These are phyloP conservation scores for Persicaria maculosa DNA, from an alignment of 148 eudicot species.

Conservation along the genomic window DNA sequence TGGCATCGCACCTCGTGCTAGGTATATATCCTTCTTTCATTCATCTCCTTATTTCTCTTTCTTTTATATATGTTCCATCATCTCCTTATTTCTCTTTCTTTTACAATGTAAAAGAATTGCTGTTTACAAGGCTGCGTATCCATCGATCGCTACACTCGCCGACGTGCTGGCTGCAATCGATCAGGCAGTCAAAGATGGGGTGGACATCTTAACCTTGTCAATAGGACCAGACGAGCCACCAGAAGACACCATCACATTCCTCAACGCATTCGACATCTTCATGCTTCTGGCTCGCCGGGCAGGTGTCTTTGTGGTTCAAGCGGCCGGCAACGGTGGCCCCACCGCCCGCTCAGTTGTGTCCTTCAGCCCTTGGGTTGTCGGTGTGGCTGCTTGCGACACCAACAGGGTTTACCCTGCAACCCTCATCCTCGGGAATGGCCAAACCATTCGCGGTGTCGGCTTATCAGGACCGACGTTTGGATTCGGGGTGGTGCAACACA, in stretches of 20 bases:
- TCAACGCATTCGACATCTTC: constrained; percentile 73
- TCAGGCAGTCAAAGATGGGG: constrained; percentile 88
- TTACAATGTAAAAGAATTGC: constrained; percentile 49
- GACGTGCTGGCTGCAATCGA: constrained; percentile 92
- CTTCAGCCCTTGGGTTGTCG: constrained; percentile 88
- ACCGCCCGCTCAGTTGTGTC: constrained; percentile 54
- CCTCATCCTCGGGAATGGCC: constrained; percentile 67
- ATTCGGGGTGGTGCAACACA: constrained; percentile 45
- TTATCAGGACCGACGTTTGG: constrained; percentile 55
- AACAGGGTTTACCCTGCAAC: constrained; percentile 58
- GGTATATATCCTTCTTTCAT: constrained; percentile 27
- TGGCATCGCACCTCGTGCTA: constrained; percentile 95
- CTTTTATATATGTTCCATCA: not conserved
- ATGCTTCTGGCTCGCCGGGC: constrained; percentile 69
- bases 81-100: not conserved
- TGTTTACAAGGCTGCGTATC: constrained; percentile 89
- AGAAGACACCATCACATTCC: constrained; percentile 65
- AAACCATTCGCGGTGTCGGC: constrained; percentile 58
- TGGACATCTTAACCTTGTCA: constrained; percentile 68
- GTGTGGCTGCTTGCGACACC: constrained; percentile 61
- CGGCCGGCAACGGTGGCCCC: constrained; percentile 87
- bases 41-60: not conserved
- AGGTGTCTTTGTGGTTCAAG: constrained; percentile 83
- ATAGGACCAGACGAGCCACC: constrained; percentile 91
- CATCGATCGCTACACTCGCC: constrained; percentile 65